Conservation (phyloP, 208 protist genomes). For the Acanthamoeba culbertsoni region DNA sequence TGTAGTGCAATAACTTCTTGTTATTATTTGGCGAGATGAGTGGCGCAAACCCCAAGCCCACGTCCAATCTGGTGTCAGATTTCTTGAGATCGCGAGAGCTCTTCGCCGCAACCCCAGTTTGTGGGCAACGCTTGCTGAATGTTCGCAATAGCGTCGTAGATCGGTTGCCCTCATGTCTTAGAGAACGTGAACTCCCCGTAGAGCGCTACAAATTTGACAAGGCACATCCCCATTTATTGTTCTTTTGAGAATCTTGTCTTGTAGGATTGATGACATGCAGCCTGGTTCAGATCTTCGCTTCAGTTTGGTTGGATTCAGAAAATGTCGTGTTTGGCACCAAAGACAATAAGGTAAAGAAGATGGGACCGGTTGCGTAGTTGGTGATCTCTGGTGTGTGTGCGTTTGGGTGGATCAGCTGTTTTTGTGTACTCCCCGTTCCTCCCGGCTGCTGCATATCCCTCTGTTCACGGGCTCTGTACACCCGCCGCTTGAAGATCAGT, state of each 20-base stretch:
- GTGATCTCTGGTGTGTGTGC: neutral
- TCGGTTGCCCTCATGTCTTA: neutral
- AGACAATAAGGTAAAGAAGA: neutral
- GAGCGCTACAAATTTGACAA: neutral
- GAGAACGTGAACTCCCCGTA: neutral
- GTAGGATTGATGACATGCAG: neutral
- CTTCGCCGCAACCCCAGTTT: neutral
- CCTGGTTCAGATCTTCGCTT: neutral
- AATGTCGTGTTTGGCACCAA: conserved; percentile 11
- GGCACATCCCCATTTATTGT: neutral
- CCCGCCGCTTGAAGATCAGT: neutral
- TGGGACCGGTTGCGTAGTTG: neutral
- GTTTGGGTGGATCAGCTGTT: neutral
- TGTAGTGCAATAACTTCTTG: no score
- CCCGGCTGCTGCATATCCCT: neutral
- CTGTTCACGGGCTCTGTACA: neutral
- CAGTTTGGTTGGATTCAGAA: neutral
- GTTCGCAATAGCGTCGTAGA: neutral
- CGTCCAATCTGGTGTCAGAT: neutral
- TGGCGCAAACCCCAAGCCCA: neutral
- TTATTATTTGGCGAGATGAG: neutral
- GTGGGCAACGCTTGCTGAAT: neutral
- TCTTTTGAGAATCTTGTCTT: neutral
- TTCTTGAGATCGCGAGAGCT: neutral
- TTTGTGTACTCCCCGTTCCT: neutral